These are phyloP conservation scores for Kondoa malvinella DNA, from an alignment of 768 basidiomycete genomes.

Conservation along the genomic window DNA sequence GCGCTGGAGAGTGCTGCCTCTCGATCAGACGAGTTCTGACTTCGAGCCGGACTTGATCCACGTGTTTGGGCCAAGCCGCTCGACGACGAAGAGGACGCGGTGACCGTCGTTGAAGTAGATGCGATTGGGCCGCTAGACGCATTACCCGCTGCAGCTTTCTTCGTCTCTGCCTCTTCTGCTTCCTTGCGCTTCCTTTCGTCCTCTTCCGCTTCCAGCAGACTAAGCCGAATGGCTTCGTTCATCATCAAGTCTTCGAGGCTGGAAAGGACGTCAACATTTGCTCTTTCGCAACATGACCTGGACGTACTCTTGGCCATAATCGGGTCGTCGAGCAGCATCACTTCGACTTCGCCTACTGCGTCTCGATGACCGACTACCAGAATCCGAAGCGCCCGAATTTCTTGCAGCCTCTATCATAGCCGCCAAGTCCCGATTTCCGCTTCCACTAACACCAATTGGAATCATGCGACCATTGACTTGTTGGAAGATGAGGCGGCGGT, in stretches of 20 bases:
- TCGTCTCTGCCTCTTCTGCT: conserved; percentile 24
- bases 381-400: conserved; percentile 3
- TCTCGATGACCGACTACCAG: conserved; percentile 3
- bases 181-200: conserved; percentile 47
- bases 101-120: not conserved
- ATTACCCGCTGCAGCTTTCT: not conserved
- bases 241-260: conserved; percentile 61
- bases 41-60: not conserved
- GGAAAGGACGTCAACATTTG: not conserved
- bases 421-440: conserved; percentile 48
- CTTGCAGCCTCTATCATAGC: conserved; percentile 19
- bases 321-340: conserved; percentile 6
- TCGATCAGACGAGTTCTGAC: not conserved
- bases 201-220: conserved; percentile 84
- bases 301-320: conserved; percentile 14
- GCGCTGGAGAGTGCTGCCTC: not conserved
- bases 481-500: conserved; percentile 91
- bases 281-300: not conserved
- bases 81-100: not conserved
- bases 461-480: conserved; percentile 94
- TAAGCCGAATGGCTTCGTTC: conserved; percentile 96
- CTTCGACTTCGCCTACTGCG: conserved; percentile 7
- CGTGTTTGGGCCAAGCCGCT: not conserved
- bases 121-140: not conserved
- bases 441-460: conserved; percentile 89